Base-by-base conservation (phyloP, 83 land plant genomes). In the Isoetes engelmannii region DNA sequence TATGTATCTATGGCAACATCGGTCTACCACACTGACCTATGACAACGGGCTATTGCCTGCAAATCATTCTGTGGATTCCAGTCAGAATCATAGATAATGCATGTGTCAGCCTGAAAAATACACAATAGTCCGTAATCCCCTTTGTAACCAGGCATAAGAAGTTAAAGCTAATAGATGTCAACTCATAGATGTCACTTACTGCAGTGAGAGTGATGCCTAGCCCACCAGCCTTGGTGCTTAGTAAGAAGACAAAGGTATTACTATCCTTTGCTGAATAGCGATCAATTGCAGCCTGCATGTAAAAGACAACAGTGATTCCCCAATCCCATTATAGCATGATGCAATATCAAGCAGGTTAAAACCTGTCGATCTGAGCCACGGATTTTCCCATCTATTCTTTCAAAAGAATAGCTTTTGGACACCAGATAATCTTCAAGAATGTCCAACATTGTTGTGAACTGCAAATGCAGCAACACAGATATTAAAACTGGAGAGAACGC, bases 31-130 rank as follows among this genome's bases (percentile, higher is more conserved):
- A 51, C 13, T 15, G 37, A 76, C 79, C 79, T 76, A 62, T 76
- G 79, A 63, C 79, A 76, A 42, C 79, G 75, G 51, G 79, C 79
- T 74, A 76, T 76, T 37, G 79, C 79, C 46, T 76, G 79, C 47
- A 76, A 62, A 63, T 76, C 79, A 57, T 71, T 76, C 15, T 76
- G 79, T 50, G 79, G 79, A 63, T 76, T 76, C 79, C 79, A 76
- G 45, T 76, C 79, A 50, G 79, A 76, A 57, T 76, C 79, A 49
- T 76, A 76, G 20, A 76, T 76, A 5, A 76, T 71, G 37, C 79
- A 76, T 43, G 79, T 76, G 43, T 76, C 79, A 44, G 79, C 79
- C 79, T 76, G 74, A 69, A 44, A 42, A 44, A 6, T 28, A 58
- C 57, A 12, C 44, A 13, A 66, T 41, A 45, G 57, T 45, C 51